Conservation (phyloP, 2,329 filamentous ascomycete genomes). For the Fusarium nematophilum region DNA sequence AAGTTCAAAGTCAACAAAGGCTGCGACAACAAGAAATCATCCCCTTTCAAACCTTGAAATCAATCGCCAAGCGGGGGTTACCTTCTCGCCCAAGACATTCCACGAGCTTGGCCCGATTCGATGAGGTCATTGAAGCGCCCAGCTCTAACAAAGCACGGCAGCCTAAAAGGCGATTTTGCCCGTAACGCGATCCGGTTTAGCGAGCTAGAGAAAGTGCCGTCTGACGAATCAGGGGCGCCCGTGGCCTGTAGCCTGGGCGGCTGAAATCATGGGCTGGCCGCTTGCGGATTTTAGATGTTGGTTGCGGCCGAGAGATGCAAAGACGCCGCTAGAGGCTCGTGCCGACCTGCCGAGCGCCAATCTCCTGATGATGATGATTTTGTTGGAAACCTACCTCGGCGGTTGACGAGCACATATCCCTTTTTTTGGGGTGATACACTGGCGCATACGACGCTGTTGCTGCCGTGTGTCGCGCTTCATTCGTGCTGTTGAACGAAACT, state of each 20-base stretch:
- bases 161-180: not conserved
- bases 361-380: constrained; percentile 4
- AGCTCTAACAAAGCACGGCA: constrained; percentile 11
- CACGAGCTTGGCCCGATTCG: constrained; percentile 22
- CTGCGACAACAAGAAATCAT: not conserved
- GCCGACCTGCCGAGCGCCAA: constrained; percentile 32
- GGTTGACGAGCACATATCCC: no score
- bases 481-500: no score
- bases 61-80: constrained; percentile 21
- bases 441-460: no score
- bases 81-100: constrained; percentile 34
- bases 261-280: constrained; percentile 19
- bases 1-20: not conserved
- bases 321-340: constrained; percentile 34
- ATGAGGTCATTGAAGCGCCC: constrained; percentile 36
- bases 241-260: constrained; percentile 20
- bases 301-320: constrained; percentile 16
- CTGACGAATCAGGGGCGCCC: constrained; percentile 1
- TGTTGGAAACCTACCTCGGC: no score
- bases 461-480: no score
- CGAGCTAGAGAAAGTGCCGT: rapidly evolving
- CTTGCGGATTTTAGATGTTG: no score
- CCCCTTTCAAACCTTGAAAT: constrained; percentile 7
- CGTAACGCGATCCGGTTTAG: constrained; percentile 27
- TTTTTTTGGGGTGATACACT: no score